A percentile compares a stretch with the other conserved stretches of the same genome.
Evolutionary conservation across 306 rosid species (phyloP).

Genomic region (Rosa lucieae): DNA sequence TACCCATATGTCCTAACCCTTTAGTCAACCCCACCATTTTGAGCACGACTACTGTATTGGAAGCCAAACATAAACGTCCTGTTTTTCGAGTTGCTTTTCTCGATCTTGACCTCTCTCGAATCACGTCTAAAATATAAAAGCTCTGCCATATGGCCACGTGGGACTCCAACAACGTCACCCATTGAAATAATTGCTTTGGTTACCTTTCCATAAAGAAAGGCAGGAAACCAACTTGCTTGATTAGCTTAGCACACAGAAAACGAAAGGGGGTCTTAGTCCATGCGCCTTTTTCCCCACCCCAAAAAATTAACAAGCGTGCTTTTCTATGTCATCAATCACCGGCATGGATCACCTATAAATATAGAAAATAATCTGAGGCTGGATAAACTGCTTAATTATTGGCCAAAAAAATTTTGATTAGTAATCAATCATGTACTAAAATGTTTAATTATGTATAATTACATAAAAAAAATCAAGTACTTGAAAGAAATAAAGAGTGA

Average conservation of each 20-base stretch:
- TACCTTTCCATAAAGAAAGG: not conserved
- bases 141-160: not conserved
- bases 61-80: too few species aligned
- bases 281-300: not conserved
- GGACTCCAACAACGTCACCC: not conserved
- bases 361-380: too few species aligned
- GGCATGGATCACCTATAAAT: not conserved
- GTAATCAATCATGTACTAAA: not conserved
- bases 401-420: not conserved
- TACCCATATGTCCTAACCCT: too few species aligned
- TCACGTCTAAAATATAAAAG: not conserved
- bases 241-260: too few species aligned
- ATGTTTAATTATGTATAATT: not conserved
- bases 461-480: not conserved
- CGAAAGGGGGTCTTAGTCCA: not conserved
- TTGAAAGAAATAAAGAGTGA: rapidly evolving
- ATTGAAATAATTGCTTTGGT: not conserved
- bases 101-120: not conserved
- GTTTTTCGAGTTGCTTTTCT: not conserved
- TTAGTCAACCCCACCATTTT: not conserved
- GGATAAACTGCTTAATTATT: too few species aligned
- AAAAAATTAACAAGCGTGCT: constrained; percentile 17
- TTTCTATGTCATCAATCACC: constrained; percentile 22
- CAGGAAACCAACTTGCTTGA: not conserved
- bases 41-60: not conserved